Percentiles rank a stretch among this genome's conserved stretches.
Evolutionary conservation across 768 basidiomycete genomes (phyloP).

Genomic region (Suillus variegatus): DNA sequence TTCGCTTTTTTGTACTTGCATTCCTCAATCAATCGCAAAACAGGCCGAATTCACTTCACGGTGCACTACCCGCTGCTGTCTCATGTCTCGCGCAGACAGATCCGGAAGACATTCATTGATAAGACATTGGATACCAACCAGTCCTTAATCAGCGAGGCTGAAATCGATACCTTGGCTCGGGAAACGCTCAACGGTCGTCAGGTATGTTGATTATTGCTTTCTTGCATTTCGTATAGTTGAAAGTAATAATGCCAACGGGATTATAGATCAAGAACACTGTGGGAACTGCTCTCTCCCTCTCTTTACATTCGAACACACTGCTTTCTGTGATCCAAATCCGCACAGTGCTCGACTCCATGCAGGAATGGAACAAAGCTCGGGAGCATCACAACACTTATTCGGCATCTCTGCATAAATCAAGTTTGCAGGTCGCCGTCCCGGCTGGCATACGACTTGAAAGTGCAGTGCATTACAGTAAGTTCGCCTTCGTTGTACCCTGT

Average conservation of each 20-base stretch:
- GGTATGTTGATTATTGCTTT: background rate
- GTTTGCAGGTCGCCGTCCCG: no score
- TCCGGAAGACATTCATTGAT: background rate
- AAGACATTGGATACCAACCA: background rate
- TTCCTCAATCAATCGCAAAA: background rate
- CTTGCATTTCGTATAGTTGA: background rate
- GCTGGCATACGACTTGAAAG: no score
- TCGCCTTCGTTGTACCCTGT: no score
- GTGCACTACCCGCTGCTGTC: constrained; percentile 34
- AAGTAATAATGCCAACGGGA: background rate
- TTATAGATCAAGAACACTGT: constrained; percentile 1
- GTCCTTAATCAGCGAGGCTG: background rate
- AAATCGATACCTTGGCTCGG: background rate
- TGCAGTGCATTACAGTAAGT: no score
- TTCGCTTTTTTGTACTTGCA: background rate
- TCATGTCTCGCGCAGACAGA: constrained; percentile 16
- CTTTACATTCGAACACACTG: background rate
- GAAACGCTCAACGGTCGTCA: background rate
- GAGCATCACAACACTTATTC: background rate
- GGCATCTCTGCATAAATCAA: no score
- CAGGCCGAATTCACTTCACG: constrained; percentile 38
- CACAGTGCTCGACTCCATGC: background rate
- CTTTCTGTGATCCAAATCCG: background rate
- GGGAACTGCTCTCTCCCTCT: background rate
- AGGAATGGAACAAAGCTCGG: background rate